Evolutionary conservation across 345 rosid genomes (phyloP).

Genomic region (Triadica sebifera): DNA sequence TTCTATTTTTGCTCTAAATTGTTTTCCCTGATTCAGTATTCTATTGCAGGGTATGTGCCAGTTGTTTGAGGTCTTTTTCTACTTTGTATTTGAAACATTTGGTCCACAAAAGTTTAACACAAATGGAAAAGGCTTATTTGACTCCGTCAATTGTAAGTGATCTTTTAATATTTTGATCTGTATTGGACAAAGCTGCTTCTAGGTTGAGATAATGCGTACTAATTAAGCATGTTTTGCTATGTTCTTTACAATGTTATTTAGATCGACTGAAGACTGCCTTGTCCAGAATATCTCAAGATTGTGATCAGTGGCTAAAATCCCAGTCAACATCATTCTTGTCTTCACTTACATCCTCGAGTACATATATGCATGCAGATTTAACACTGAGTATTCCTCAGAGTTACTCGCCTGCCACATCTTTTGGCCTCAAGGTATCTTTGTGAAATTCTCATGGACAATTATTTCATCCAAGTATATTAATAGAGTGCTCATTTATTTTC

Average conservation of each 20-base stretch:
- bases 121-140: conserved; percentile 54
- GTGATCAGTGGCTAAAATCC: conserved; percentile 91
- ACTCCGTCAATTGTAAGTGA: conserved; percentile 69
- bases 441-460: not conserved
- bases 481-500: not conserved
- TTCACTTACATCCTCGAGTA: conserved; percentile 46
- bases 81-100: conserved; percentile 72
- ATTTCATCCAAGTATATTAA: not conserved
- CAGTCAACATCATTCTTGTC: conserved; percentile 44
- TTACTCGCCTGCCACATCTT: conserved; percentile 42
- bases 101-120: conserved; percentile 55
- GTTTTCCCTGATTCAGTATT: conserved; percentile 56
- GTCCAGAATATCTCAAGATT: conserved; percentile 81
- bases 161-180: not conserved
- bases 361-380: conserved; percentile 60
- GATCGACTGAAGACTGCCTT: conserved; percentile 83
- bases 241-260: conserved; percentile 36
- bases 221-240: conserved; percentile 14
- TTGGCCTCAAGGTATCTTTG: conserved; percentile 79
- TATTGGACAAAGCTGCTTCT: not conserved
- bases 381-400: conserved; percentile 58
- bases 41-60: conserved; percentile 95
- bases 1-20: conserved; percentile 30
- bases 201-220: conserved; percentile 9
- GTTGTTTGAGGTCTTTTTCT: conserved; percentile 77